Base-by-base conservation (phyloP, 2,329 filamentous ascomycete species). In the Cladosporium sphaerospermum region DNA sequence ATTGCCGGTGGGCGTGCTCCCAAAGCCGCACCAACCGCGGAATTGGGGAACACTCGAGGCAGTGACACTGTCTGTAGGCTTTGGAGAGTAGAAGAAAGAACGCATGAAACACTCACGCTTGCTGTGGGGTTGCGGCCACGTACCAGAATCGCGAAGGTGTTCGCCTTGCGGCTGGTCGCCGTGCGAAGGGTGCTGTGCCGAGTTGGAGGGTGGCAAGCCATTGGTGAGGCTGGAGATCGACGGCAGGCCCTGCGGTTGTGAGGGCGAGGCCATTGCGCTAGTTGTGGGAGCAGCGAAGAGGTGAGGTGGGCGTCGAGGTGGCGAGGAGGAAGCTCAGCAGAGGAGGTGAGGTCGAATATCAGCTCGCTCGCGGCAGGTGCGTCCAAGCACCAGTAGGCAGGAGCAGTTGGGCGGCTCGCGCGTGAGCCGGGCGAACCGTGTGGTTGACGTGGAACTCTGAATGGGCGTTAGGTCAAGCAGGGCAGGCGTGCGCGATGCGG, bases 211-310 rank as follows among this genome's bases (percentile, higher is more conserved):
- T 31, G 66, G 65, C 48, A 70, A 50, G 44, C 65, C 65, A 59
- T 68, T 69, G 39, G 68, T 70, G 42, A 70, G 58, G 54, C 64
- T 66, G 45, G 57, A 64, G 55, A 70, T 70, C 45, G 68, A 69
- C 4, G 68, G 68, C 46, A 70, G 59, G 41, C 62, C 63, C 32
- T 59, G 59, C 32, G 60, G 57, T 42, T 59, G 59, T 9, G 48
- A 37, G 23, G 61, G 48, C 40, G 63, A 59, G 40, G 63, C 61
- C 63, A 65, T 66, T 54, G 50, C 43, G 50, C 4, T 14, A 14
- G n/a, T 4, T 3, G 16, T 6, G n/a, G 13, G 36, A 14, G n/a
- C 13, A n/a, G n/a, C 8, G 36, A 39, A 14, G 23, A 39, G 36
- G 16, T 39, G 36, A 39, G 36, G 16, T 14, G 18, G 36, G 39